phyloP scores from a whole-genome alignment of 2,329 filamentous ascomycete species.

The Capronia americana region DNA sequence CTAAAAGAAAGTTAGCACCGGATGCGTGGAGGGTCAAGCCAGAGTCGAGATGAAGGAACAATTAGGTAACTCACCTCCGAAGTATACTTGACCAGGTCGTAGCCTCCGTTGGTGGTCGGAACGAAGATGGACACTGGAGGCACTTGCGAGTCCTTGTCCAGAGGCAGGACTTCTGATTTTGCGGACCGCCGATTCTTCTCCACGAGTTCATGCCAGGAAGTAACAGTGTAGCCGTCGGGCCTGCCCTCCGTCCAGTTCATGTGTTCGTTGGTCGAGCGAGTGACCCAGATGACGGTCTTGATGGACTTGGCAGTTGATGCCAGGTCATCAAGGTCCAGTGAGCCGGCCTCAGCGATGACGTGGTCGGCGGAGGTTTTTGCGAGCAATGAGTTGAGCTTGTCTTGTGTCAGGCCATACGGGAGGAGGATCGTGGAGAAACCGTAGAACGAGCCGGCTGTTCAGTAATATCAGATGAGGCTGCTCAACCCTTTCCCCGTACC shows the following conservation, averaged over 20 bases:
- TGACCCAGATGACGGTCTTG: constrained; percentile 86
- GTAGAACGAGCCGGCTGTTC: constrained; percentile 81
- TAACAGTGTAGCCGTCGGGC: constrained; percentile 78
- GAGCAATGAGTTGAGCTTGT: constrained; percentile 71
- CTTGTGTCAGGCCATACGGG: constrained; percentile 77
- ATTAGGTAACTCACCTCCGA: constrained; percentile 59
- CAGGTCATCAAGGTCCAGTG: constrained; percentile 79
- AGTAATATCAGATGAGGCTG: not conserved
- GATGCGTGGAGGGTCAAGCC: not conserved
- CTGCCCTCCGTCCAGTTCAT: constrained; percentile 90
- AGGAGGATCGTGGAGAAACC: constrained; percentile 83
- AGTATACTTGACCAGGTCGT: constrained; percentile 81
- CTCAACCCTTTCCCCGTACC: not conserved
- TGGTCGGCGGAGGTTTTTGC: constrained; percentile 79
- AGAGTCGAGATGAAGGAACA: not conserved
- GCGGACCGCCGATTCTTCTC: constrained; percentile 68
- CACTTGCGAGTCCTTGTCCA: constrained; percentile 60
- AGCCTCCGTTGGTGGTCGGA: constrained; percentile 52
- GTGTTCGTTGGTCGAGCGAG: constrained; percentile 86
- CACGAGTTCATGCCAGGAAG: constrained; percentile 92
- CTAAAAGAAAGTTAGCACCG: constrained; percentile 42
- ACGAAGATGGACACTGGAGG: constrained; percentile 54
- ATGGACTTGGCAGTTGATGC: constrained; percentile 72
- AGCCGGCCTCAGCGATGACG: constrained; percentile 82
- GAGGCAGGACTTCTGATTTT: constrained; percentile 68